Conservation (phyloP, 768 basidiomycete species). For the Kondoa malvinella region DNA sequence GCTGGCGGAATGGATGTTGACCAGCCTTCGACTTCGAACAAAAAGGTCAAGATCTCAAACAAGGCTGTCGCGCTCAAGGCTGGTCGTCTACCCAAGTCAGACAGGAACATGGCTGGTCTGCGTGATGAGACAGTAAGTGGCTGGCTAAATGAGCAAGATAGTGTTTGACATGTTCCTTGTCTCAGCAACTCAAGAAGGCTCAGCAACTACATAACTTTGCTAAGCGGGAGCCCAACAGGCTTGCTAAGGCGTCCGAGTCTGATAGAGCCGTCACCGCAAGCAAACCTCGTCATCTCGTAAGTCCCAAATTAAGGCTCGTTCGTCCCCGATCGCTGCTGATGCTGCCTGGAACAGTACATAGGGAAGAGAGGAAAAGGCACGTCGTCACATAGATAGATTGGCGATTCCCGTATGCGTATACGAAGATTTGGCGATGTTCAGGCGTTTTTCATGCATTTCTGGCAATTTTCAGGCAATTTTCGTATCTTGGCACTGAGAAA, state of each 20-base stretch:
- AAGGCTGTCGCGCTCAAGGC: slow-evolving; percentile 1
- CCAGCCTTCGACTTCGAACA: slow-evolving; percentile 22
- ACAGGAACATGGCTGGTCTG: slow-evolving; percentile 5
- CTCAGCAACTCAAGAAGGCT: slow-evolving; percentile 62
- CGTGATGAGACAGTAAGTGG: slow-evolving; percentile 1
- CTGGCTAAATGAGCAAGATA: background rate
- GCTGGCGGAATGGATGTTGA: slow-evolving; percentile 30
- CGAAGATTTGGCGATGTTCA: too few relatives aligned
- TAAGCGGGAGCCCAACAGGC: slow-evolving; percentile 69
- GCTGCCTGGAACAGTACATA: slow-evolving; percentile 31
- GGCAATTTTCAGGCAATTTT: too few relatives aligned
- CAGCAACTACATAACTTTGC: slow-evolving; percentile 66
- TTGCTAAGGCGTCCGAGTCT: slow-evolving; percentile 77
- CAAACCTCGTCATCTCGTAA: background rate
- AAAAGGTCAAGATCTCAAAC: background rate
- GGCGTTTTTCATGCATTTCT: slow-evolving; percentile 13
- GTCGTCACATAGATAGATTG: slow-evolving; percentile 1
- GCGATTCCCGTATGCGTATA: too few relatives aligned
- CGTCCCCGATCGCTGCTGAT: background rate
- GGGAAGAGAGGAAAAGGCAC: slow-evolving; percentile 53
- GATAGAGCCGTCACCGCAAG: slow-evolving; percentile 44
- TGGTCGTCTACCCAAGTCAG: background rate
- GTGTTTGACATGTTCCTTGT: background rate
- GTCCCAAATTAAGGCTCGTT: background rate
- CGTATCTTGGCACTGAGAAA: too few relatives aligned